Base-by-base conservation (phyloP, 306 rosid genomes). In the Betula pendula region DNA sequence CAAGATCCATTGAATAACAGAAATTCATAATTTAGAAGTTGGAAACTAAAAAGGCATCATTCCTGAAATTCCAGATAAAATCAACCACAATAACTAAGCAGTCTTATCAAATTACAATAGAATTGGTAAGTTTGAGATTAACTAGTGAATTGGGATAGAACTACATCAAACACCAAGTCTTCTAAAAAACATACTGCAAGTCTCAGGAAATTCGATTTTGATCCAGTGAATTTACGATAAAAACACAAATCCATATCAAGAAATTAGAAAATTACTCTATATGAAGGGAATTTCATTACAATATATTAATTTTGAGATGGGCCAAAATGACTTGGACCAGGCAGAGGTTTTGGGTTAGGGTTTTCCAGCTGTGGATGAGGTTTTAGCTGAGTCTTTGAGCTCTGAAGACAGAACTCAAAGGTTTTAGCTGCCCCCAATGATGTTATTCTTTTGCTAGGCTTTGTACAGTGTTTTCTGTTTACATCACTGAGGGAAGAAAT, bases 1-100 rank as follows among this genome's bases (percentile, higher is more conserved):
- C 83, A 90, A 73, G 63, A 56, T 56, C 63, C 33, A 24, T 56
- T 9, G 15, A 55, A 55, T 55, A 24, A 56, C 11, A 22, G 14
- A 56, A 56, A 56, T 22, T 2, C 15, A 56, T 20, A 24, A 20
- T 56, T 45, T 24, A 24, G 14, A 24, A 56, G 15, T 56, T 25
- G 20, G 63, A 56, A 13, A 11, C 33, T 13, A 10, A 24, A 56
- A 24, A 24, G 63, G 7, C 15, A 24, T 56, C 24, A 56, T 17
- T 8, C 59, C 59, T 17, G 3, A 52, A 51, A n/a, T 52, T 52
- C 59, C 9, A 52, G 31, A 24, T 56, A 56, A 22, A 55, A 10
- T 55, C 62, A 55, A 55, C 24, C 25, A 51, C 5, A 2, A 50
- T 15, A 50, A 53, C 5, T 22, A 53, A 53, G 60, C 27, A 20